These are phyloP conservation scores for Rhizopus arrhizus DNA, from an alignment of 371 early-diverging fungal species.

Conservation along the genomic window DNA sequence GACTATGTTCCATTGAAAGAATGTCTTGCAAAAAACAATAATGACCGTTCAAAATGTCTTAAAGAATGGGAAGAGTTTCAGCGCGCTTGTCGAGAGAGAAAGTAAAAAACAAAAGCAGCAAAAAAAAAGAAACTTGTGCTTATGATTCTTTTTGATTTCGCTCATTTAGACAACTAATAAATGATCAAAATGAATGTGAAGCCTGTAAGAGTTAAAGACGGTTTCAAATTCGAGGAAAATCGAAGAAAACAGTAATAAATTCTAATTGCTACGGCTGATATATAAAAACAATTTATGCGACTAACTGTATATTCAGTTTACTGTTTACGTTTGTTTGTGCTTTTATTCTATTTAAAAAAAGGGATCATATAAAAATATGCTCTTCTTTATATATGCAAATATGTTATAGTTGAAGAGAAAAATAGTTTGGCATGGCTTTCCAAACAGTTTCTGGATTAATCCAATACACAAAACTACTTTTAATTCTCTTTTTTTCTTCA, in stretches of 20 bases:
- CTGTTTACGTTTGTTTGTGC: too few species aligned
- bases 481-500: slow-evolving; percentile 22
- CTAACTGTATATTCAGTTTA: too few species aligned
- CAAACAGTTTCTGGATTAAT: slow-evolving; percentile 52
- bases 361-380: too few species aligned
- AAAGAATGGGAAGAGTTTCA: slow-evolving; percentile 70
- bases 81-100: slow-evolving; percentile 49
- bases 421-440: slow-evolving; percentile 24
- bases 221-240: too few species aligned
- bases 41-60: slow-evolving; percentile 60
- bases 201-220: slow-evolving; percentile 22
- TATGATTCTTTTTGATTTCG: background rate
- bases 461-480: slow-evolving; percentile 39
- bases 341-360: too few species aligned
- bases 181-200: slow-evolving; percentile 25
- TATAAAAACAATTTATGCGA: too few species aligned
- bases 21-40: slow-evolving; percentile 58
- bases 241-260: too few species aligned
- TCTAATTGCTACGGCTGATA: too few species aligned
- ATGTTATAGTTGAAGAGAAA: slow-evolving; percentile 3
- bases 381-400: too few species aligned
- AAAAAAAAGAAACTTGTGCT: background rate
- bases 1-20: slow-evolving; percentile 58
- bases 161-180: slow-evolving; percentile 8
- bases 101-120: slow-evolving; percentile 14